Evolutionary conservation across 75 land plant genomes (phyloP).

Genomic region (Selaginella tamariscina): DNA sequence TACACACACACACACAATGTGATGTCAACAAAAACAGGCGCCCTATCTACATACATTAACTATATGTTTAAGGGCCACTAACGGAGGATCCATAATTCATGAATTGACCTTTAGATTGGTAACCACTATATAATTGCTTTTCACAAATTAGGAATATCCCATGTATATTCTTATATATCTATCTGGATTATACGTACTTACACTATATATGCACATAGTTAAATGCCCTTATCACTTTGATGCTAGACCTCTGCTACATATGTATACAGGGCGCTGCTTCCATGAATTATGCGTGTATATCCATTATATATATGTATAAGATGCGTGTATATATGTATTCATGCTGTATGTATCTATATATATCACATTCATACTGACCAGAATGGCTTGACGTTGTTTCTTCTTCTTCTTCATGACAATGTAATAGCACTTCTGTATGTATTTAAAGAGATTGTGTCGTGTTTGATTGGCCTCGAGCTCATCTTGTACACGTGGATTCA

Average conservation of each 20-base stretch:
- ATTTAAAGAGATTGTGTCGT: slow-evolving; percentile 60
- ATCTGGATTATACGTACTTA: too few relatives aligned
- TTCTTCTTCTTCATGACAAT: slow-evolving; percentile 50
- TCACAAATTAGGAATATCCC: too few relatives aligned
- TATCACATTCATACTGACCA: neutral
- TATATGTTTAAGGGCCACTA: too few relatives aligned
- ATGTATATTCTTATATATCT: too few relatives aligned
- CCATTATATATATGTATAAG: neutral
- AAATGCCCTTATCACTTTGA: neutral
- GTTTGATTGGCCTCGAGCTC: slow-evolving; percentile 46
- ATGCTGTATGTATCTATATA: neutral
- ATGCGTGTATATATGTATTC: neutral
- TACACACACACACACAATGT: too few relatives aligned
- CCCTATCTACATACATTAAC: too few relatives aligned
- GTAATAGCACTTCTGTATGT: slow-evolving; percentile 64
- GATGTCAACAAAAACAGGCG: too few relatives aligned
- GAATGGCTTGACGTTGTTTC: slow-evolving; percentile 10
- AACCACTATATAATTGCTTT: too few relatives aligned
- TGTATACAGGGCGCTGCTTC: neutral
- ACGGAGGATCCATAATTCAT: too few relatives aligned
- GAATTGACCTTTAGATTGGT: too few relatives aligned
- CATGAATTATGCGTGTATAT: neutral
- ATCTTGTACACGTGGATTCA: slow-evolving; percentile 40
- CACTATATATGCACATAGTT: neutral
- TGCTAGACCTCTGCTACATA: neutral